Conservation (phyloP, 1,284 basidiomycete genomes). For the Tausonia pullulans region DNA sequence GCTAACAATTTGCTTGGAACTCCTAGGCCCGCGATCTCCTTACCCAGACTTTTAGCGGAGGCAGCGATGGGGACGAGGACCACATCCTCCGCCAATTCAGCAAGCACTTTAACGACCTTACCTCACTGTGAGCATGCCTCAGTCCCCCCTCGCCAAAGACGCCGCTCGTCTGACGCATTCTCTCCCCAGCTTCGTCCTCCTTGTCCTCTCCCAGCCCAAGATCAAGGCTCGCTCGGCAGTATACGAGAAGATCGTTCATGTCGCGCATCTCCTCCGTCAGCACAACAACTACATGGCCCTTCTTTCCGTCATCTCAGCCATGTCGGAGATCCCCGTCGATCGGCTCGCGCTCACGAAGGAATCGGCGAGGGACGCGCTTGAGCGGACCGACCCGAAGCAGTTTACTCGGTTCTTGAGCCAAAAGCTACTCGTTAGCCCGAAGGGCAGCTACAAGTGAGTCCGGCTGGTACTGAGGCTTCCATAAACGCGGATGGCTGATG, state of each 20-base stretch:
- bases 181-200: conserved; percentile 28
- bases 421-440: conserved; percentile 31
- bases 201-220: conserved; percentile 32
- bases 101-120: conserved; percentile 34
- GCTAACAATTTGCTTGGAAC: background rate
- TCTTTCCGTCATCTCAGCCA: conserved; percentile 31
- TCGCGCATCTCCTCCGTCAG: conserved; percentile 32
- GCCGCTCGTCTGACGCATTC: background rate
- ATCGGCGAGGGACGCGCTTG: conserved; percentile 22
- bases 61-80: conserved; percentile 25
- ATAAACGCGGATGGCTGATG: no score
- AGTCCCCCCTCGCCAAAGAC: background rate
- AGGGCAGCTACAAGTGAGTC: conserved; percentile 24
- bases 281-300: conserved; percentile 35
- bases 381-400: background rate
- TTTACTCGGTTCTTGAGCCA: conserved; percentile 24
- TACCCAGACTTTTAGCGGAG: conserved; percentile 31
- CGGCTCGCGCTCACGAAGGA: conserved; percentile 29
- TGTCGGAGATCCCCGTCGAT: conserved; percentile 31
- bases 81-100: conserved; percentile 29
- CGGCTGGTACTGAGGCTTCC: no score
- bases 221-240: conserved; percentile 31
- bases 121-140: conserved; percentile 26
- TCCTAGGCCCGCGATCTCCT: conserved; percentile 30
- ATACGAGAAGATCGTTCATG: conserved; percentile 32